These are phyloP conservation scores for Ceratonia siliqua DNA, from an alignment of 306 rosid genomes.

Conservation along the genomic window DNA sequence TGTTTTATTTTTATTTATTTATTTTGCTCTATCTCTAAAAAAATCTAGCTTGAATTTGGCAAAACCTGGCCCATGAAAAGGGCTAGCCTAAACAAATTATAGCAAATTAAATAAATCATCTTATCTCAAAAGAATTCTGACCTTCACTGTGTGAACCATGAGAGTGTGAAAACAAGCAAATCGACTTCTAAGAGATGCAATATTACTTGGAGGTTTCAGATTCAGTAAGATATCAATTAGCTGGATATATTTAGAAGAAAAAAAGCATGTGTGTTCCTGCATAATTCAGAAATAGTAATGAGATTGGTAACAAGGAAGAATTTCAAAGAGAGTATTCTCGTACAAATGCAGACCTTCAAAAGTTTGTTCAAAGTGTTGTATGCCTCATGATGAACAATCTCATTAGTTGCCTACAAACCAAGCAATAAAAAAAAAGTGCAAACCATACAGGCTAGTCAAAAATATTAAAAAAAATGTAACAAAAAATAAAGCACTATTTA, in stretches of 20 bases:
- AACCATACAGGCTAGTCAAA: constrained; percentile 19
- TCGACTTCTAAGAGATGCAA: constrained; percentile 62
- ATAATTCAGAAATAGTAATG: constrained; percentile 35
- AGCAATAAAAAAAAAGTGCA: constrained; percentile 24
- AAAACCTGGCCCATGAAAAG: neutral
- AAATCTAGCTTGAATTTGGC: no score
- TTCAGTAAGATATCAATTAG: constrained; percentile 63
- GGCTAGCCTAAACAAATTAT: neutral
- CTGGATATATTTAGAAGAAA: constrained; percentile 58
- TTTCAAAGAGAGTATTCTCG: constrained; percentile 7
- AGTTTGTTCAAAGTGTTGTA: constrained; percentile 73
- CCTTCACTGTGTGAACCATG: constrained; percentile 76
- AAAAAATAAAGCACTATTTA: constrained; percentile 1
- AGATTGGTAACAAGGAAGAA: constrained; percentile 18
- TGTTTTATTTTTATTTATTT: no score
- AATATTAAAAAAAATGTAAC: neutral
- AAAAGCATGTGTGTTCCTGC: constrained; percentile 72
- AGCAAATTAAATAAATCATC: neutral
- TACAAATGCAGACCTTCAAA: constrained; percentile 59
- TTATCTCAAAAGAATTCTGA: constrained; percentile 32
- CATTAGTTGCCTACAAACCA: constrained; percentile 55
- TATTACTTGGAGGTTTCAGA: constrained; percentile 59
- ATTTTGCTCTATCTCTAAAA: no score
- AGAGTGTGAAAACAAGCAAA: constrained; percentile 66
- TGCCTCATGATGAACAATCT: constrained; percentile 55